Base-by-base conservation (phyloP, 148 eudicot species). In the Amaranthus cruentus region DNA sequence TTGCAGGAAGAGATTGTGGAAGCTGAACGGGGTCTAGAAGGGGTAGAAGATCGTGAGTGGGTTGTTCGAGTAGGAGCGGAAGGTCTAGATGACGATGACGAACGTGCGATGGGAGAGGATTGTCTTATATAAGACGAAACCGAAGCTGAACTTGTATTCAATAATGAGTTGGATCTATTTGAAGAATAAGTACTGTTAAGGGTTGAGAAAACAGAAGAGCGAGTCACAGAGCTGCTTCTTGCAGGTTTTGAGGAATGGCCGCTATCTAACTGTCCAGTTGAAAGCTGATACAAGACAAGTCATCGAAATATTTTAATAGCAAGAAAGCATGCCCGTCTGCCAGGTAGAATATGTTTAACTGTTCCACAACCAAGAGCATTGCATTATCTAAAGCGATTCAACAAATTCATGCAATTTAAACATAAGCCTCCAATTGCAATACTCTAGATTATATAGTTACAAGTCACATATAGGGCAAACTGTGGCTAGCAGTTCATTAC, bases 81-180 rank as follows among this genome's bases (percentile, higher is more conserved):
- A 71, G 97, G 86, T 78, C 98, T 86, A 64, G 96, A 70, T 47
- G 83, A 59, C 55, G 94, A 85, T 9, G 98, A 86, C 18, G 95
- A 83, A 53, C 97, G 98, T 66, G 83, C 58, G 65, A 75, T 83
- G 62, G 98, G 97, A 68, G 97, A 86, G 73, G 97, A 84, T 60
- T 96, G 93, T 79, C 98, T 87, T 61, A 87, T 91, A 79, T 91
- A 95, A 71, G 98, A 95, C 65, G 97, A 95, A 56, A 93, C 96
- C 42, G 98, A 93, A 71, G 90, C 88, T 64, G 98, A 93, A 76
- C 98, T 93, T 56, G 98, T 91, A 82, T 91, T 95, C 52, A 95
- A 89, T 78, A 95, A 84, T 8, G 88, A 81, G 76, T 84, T 58
- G 62, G 93, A 86, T 83, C 89, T 88, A 61, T 84, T 87, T 55